Base-by-base conservation (phyloP, 2,329 filamentous ascomycete genomes). In the Aaosphaeria pasadenensis region DNA sequence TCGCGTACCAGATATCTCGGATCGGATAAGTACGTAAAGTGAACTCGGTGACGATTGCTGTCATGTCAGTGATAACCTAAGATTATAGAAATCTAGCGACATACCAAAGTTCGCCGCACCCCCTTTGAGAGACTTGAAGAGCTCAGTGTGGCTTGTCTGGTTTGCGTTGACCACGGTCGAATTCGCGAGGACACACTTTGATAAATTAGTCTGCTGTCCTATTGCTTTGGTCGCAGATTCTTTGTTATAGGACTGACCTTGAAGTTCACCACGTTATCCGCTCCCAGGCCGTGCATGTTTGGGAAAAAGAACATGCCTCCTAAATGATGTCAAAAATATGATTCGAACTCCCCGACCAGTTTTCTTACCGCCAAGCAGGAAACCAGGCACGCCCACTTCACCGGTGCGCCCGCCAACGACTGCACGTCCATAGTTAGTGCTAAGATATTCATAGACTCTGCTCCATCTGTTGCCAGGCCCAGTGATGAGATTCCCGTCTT, bases 81-180 rank as follows among this genome's bases (percentile, higher is more conserved):
- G 5, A 2, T 24, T 17, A 24, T 42, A 24, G 17, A 24, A 24
- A 24, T 24, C 17, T 24, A 24, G 17, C 17, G 5, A 33, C 49
- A 13, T 32, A 29, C 69, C 70, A 44, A 71, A 71, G 54, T 72
- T 71, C 50, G 61, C 67, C 48, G 59, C 66, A 17, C 70, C 70
- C 1, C 69, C 70, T 47, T 71, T 71, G 46, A 72, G 50, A 13
- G 69, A 68, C 51, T 56, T 58, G 53, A 62, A 72, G 1, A 73
- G 60, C 43, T 73, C 68, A 9, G 51, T 40, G 45, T 59, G 47
- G 51, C 53, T 51, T 51, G 50, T 41, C 3, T 54, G 48, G 32
- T 66, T 72, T 36, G 60, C 71, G 32, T 71, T 51, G 28, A 67
- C 57, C 24, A 72, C 49, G 4, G 58, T 54, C 6, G 65, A 67